phyloP scores from a whole-genome alignment of 768 basidiomycete genomes.

The Phlegmacium glaucopus region DNA sequence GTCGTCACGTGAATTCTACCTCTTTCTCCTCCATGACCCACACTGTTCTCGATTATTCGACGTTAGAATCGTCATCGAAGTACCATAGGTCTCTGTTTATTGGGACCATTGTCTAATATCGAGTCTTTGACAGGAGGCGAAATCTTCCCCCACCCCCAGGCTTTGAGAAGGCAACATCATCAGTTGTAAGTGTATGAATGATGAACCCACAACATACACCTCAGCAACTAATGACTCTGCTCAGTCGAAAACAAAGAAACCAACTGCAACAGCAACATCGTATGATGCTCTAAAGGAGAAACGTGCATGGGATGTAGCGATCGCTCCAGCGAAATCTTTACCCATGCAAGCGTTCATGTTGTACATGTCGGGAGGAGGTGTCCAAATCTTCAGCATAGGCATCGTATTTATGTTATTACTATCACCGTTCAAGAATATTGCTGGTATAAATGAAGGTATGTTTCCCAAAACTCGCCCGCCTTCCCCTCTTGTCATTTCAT shows the following conservation, averaged over 20 bases:
- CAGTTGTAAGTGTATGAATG: constrained; percentile 20
- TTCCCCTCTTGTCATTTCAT: neutral
- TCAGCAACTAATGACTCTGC: neutral
- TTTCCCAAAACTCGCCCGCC: constrained; percentile 6
- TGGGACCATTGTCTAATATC: no score
- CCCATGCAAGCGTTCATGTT: constrained; percentile 99
- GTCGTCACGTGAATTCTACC: constrained; percentile 1
- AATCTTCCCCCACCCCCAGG: constrained; percentile 65
- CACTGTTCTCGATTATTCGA: constrained; percentile 35
- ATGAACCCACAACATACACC: neutral
- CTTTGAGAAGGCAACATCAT: constrained; percentile 48
- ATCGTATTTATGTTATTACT: constrained; percentile 92
- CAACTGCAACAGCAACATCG: constrained; percentile 36
- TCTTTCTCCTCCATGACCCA: constrained; percentile 11
- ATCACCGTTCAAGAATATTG: constrained; percentile 80
- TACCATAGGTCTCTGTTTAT: no score
- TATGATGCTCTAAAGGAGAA: constrained; percentile 70
- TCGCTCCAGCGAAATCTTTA: constrained; percentile 81
- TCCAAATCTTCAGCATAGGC: constrained; percentile 96
- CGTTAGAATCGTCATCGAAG: constrained; percentile 39
- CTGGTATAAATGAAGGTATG: constrained; percentile 75
- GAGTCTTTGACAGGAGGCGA: constrained; percentile 51
- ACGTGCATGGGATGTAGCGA: constrained; percentile 84
- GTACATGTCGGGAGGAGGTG: constrained; percentile 95
- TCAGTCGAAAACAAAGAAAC: constrained; percentile 43